Base-by-base conservation (phyloP, 169 alveolate genomes). In the Cryptosporidium felis region DNA sequence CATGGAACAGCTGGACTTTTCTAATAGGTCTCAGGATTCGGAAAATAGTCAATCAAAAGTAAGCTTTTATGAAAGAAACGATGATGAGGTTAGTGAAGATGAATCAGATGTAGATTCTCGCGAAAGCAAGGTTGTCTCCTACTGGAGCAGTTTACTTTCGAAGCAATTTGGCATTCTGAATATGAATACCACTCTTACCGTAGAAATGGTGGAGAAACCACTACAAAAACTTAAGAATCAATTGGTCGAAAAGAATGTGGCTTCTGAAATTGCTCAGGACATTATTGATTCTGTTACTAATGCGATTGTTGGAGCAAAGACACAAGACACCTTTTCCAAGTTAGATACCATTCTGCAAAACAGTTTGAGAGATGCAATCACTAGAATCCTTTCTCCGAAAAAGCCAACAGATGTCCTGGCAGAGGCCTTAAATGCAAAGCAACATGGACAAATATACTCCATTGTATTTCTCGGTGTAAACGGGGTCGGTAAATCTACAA, bases 401-500 rank as follows among this genome's bases (percentile, higher is more conserved):
- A 91, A 92, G 44, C 91, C 95, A 36, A 94, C 93, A 30, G 98
- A 96, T 90, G 89, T 95, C 4, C 88, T 96, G 23, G 82, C 96
- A 58, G 96, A 95, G 46, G 98, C 98, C 28, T 89, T 93, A 80
- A 94, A 95, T 38, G 95, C 98, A 3, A 96, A 95, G 65, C 92
- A 95, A 53, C 91, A 92, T 34, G 97, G 98, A 2, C 93, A 94
- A 80, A 95, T 97, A 16, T 97, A 96, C 82, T 93, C 97, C 1
- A 93, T 96, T 28, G 97, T 94, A 18, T 95, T 96, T 62, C 93
- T 96, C 45, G 99, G 99, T 5, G 99, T 98, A 14, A 98, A 98
- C 89, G 99, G 99, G 3, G 99, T 98, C 0, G 99, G 99, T 28
- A 98, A 98, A 93, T 96, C 99, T 23, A 98, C 99, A 12, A 97